Conservation (phyloP, 1,284 basidiomycete genomes). For the Cerioporus squamosus region DNA sequence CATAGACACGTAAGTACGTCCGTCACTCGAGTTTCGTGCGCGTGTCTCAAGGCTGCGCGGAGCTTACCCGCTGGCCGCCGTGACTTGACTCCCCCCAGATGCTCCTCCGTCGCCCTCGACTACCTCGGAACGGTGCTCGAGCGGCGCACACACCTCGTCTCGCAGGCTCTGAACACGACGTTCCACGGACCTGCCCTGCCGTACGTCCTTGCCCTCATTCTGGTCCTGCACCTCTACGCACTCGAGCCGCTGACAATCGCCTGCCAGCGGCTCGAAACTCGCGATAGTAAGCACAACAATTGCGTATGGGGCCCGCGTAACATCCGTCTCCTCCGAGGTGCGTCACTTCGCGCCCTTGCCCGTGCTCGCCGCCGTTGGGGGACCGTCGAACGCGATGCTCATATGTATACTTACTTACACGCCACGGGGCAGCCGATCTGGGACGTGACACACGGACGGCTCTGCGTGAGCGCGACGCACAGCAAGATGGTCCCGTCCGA, state of each 20-base stretch:
- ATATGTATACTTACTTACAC: too few relatives aligned
- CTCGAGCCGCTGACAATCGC: too few relatives aligned
- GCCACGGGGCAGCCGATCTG: background rate
- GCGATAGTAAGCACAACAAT: conserved; percentile 9
- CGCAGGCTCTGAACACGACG: conserved; percentile 14
- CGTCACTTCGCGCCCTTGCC: too few relatives aligned
- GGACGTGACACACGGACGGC: conserved; percentile 4
- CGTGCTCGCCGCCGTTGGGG: too few relatives aligned
- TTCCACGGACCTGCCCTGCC: conserved; percentile 18
- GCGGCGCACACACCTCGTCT: conserved; percentile 3
- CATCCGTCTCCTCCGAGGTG: conserved; percentile 3
- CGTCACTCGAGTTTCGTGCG: too few relatives aligned
- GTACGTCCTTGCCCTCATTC: background rate
- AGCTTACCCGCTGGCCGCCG: background rate
- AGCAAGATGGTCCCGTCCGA: conserved; percentile 4
- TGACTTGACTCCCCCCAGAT: conserved; percentile 4
- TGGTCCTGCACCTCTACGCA: background rate
- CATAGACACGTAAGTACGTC: conserved; percentile 59
- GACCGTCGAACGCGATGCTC: too few relatives aligned
- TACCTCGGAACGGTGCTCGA: background rate
- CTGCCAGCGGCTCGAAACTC: conserved; percentile 11
- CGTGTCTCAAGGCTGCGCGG: too few relatives aligned
- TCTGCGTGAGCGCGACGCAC: conserved; percentile 4
- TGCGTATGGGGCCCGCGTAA: conserved; percentile 5
- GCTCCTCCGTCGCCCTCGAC: conserved; percentile 10